Percentiles rank a stretch among this genome's conserved stretches.
These are phyloP conservation scores for Steccherinum ochraceum DNA, from an alignment of 768 basidiomycete species.

Conservation along the genomic window DNA sequence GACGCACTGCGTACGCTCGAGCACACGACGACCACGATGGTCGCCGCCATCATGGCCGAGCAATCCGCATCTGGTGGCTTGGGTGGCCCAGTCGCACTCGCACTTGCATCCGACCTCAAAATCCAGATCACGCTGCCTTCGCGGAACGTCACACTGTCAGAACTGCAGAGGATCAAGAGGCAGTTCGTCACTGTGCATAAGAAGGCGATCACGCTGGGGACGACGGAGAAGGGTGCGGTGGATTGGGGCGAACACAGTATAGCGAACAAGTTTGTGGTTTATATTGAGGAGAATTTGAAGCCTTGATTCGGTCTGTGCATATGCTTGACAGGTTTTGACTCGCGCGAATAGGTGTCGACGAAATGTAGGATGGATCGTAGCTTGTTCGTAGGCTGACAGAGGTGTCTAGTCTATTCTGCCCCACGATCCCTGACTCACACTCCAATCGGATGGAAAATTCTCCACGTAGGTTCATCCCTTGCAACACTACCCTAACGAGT, in stretches of 20 bases:
- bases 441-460: too few relatives aligned
- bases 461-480: too few relatives aligned
- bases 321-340: too few relatives aligned
- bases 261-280: constrained; percentile 60
- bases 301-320: constrained; percentile 29
- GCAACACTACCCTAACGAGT: too few relatives aligned
- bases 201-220: constrained; percentile 80
- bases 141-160: constrained; percentile 73
- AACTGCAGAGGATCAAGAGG: constrained; percentile 83
- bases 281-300: constrained; percentile 66
- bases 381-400: too few relatives aligned
- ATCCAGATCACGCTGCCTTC: constrained; percentile 57
- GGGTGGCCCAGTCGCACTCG: constrained; percentile 46
- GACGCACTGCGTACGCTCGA: constrained; percentile 88
- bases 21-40: constrained; percentile 61
- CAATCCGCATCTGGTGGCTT: constrained; percentile 47
- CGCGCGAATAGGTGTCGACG: too few relatives aligned
- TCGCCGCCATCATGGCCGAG: constrained; percentile 64
- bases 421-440: too few relatives aligned
- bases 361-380: too few relatives aligned
- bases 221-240: constrained; percentile 68
- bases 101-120: constrained; percentile 35
- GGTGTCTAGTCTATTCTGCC: too few relatives aligned
- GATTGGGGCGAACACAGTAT: constrained; percentile 74
- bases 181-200: constrained; percentile 90